These are phyloP conservation scores for Colletotrichum theobromicola DNA, from an alignment of 2,329 filamentous ascomycete genomes.

Conservation along the genomic window DNA sequence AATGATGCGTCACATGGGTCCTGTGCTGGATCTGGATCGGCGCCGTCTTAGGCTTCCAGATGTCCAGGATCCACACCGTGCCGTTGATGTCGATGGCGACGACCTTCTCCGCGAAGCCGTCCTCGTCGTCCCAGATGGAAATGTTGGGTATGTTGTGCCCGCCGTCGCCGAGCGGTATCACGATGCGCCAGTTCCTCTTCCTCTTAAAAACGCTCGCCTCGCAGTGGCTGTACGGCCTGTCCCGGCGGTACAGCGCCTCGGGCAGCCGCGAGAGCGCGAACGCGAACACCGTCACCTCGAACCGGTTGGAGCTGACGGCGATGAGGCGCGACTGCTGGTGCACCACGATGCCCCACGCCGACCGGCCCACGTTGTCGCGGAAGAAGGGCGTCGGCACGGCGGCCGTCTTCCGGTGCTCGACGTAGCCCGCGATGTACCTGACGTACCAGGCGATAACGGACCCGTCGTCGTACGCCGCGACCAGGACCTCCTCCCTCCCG, in stretches of 20 bases:
- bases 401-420: slow-evolving; percentile 35
- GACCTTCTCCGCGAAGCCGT: slow-evolving; percentile 54
- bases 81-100: slow-evolving; percentile 57
- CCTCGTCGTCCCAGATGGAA: slow-evolving; percentile 51
- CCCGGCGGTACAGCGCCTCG: slow-evolving; percentile 22
- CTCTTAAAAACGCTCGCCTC: slow-evolving; percentile 45
- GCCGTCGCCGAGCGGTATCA: slow-evolving; percentile 42
- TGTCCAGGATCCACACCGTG: slow-evolving; percentile 53
- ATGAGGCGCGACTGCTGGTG: slow-evolving; percentile 84
- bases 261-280: slow-evolving; percentile 39
- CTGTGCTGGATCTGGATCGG: slow-evolving; percentile 11
- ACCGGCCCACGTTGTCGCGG: slow-evolving; percentile 74
- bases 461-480: slow-evolving; percentile 75
- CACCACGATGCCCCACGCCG: slow-evolving; percentile 89
- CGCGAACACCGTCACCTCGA: slow-evolving; percentile 59
- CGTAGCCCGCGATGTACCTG: slow-evolving; percentile 50
- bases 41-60: slow-evolving; percentile 46
- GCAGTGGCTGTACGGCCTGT: slow-evolving; percentile 24
- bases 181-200: slow-evolving; percentile 54
- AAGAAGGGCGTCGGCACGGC: slow-evolving; percentile 62
- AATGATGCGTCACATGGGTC: neutral
- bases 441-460: slow-evolving; percentile 77
- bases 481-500: slow-evolving; percentile 71
- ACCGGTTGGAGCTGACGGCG: slow-evolving; percentile 81
- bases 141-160: slow-evolving; percentile 59